phyloP scores from a whole-genome alignment of 129 eudicot species.

The Pulicaria dysenterica region DNA sequence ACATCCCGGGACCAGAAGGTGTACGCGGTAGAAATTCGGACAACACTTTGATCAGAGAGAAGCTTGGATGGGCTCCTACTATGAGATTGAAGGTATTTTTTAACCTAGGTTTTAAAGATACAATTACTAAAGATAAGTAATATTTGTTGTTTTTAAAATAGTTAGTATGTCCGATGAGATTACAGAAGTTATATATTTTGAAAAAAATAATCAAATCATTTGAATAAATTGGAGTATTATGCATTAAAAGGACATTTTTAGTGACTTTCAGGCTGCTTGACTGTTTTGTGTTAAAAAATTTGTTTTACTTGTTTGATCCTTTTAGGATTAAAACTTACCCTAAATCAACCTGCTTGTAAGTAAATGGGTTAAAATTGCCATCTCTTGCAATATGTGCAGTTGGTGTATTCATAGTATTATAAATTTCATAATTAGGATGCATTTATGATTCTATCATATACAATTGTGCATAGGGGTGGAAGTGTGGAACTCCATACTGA shows the following conservation, averaged over 20 bases:
- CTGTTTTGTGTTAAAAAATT: neutral
- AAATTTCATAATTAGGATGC: neutral
- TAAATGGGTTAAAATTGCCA: neutral
- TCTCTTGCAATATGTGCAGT: neutral
- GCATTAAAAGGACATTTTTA: neutral
- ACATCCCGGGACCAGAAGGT: constrained; percentile 98
- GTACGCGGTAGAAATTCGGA: constrained; percentile 98
- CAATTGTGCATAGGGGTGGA: neutral
- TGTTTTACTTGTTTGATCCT: neutral
- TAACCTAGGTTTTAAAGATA: neutral
- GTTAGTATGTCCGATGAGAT: neutral
- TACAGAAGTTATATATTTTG: neutral
- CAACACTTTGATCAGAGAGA: constrained; percentile 90
- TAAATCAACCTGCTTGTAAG: neutral
- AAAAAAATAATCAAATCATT: neutral
- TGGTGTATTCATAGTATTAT: neutral
- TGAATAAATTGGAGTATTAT: neutral
- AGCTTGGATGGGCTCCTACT: constrained; percentile 98
- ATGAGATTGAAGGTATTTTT: constrained; percentile 76
- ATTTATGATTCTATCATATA: neutral
- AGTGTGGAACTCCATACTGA: neutral
- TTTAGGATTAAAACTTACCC: neutral
- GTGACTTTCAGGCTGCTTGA: neutral
- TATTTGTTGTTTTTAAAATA: neutral
- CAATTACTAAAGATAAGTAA: neutral